phyloP scores from a whole-genome alignment of 192 early-diverging fungal genomes.

The Chytriomyces confervae region DNA sequence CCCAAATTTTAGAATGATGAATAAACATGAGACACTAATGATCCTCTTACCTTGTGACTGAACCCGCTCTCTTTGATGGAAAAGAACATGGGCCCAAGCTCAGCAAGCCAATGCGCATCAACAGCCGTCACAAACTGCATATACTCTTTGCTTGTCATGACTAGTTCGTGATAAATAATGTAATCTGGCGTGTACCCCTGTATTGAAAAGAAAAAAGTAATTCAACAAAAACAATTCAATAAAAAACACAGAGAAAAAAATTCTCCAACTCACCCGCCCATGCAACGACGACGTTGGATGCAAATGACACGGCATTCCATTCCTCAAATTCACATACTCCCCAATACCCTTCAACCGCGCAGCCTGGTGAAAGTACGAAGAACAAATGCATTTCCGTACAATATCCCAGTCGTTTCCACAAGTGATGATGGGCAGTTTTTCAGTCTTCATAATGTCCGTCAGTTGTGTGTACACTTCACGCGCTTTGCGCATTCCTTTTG shows the following conservation, averaged over 20 bases:
- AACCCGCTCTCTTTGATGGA: slow-evolving; percentile 79
- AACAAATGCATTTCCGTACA: slow-evolving; percentile 90
- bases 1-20: too few species aligned
- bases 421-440: slow-evolving; percentile 73
- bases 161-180: slow-evolving; percentile 95
- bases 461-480: slow-evolving; percentile 63
- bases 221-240: slow-evolving; percentile 46
- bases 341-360: slow-evolving; percentile 91
- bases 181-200: slow-evolving; percentile 80
- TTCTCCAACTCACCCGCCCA: slow-evolving; percentile 50
- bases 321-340: slow-evolving; percentile 94
- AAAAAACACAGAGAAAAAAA: neutral
- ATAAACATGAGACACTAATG: too few species aligned
- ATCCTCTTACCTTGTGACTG: slow-evolving; percentile 62
- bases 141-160: slow-evolving; percentile 98
- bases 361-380: slow-evolving; percentile 97
- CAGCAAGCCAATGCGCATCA: slow-evolving; percentile 92
- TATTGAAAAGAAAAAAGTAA: slow-evolving; percentile 41
- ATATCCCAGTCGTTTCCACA: slow-evolving; percentile 95
- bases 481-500: slow-evolving; percentile 61
- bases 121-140: slow-evolving; percentile 98
- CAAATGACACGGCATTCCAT: slow-evolving; percentile 94
- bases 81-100: slow-evolving; percentile 98
- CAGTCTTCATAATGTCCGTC: slow-evolving; percentile 63
- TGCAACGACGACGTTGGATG: slow-evolving; percentile 95